phyloP scores from a whole-genome alignment of 176 grass and related monocot species.

The Elymus sibiricus region DNA sequence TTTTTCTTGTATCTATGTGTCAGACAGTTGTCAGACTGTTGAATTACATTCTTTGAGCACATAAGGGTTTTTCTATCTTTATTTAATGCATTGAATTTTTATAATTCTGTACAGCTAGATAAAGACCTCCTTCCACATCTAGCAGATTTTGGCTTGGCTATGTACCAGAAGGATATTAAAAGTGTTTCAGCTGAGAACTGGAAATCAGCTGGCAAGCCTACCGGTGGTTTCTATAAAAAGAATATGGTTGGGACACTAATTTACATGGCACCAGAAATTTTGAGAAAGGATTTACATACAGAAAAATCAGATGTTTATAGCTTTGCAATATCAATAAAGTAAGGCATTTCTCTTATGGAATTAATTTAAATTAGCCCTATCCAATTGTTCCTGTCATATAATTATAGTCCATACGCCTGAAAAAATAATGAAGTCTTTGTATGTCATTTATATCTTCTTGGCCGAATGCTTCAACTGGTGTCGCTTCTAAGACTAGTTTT shows the following conservation, averaged over 20 bases:
- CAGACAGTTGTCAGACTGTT: constrained; percentile 1
- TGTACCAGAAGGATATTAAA: constrained; percentile 95
- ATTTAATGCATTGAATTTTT: neutral
- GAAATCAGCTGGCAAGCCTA: constrained; percentile 94
- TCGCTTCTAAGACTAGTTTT: neutral
- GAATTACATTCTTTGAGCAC: neutral
- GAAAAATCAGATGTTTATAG: constrained; percentile 97
- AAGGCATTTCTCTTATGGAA: constrained; percentile 45
- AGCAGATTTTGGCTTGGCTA: constrained; percentile 94
- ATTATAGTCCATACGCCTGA: neutral
- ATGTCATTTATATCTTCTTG: neutral
- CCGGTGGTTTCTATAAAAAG: constrained; percentile 95
- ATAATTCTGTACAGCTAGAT: constrained; percentile 61
- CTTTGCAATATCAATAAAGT: constrained; percentile 95
- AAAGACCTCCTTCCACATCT: constrained; percentile 65
- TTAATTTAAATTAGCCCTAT: neutral
- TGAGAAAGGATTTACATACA: constrained; percentile 88
- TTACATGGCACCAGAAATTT: constrained; percentile 99
- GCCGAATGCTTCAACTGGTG: neutral
- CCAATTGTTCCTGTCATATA: neutral
- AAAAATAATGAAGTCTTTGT: neutral
- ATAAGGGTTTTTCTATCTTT: neutral
- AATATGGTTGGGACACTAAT: constrained; percentile 98
- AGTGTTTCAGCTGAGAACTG: constrained; percentile 80
- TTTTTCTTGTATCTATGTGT: constrained; percentile 17